Evolutionary conservation across 1,284 basidiomycete genomes (phyloP).

Genomic region (Naganishia liquefaciens): DNA sequence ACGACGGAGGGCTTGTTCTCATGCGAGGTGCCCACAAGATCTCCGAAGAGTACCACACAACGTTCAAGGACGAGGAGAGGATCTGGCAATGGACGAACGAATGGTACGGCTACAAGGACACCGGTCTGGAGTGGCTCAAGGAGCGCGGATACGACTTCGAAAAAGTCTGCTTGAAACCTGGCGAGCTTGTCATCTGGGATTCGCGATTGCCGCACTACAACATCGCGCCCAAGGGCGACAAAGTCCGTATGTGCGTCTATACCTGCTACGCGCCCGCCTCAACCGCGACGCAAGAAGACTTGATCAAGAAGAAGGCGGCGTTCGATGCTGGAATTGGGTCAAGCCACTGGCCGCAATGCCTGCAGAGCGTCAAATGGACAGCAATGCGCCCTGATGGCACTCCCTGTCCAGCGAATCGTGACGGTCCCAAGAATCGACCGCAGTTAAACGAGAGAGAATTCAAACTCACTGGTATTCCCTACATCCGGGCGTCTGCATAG

Average conservation of each 20-base stretch:
- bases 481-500: slow-evolving; percentile 1
- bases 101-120: slow-evolving; percentile 44
- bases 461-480: slow-evolving; percentile 27
- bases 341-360: slow-evolving; percentile 19
- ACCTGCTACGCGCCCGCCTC: slow-evolving; percentile 22
- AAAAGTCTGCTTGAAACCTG: slow-evolving; percentile 42
- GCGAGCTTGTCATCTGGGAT: slow-evolving; percentile 45
- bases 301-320: slow-evolving; percentile 23
- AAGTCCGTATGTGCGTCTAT: slow-evolving; percentile 10
- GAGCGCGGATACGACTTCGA: slow-evolving; percentile 43
- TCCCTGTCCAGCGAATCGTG: not conserved
- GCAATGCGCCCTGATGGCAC: slow-evolving; percentile 8
- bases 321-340: slow-evolving; percentile 18
- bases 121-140: slow-evolving; percentile 42
- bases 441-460: slow-evolving; percentile 22
- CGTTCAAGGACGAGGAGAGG: slow-evolving; percentile 8
- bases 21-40: slow-evolving; percentile 47
- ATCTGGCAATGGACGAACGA: slow-evolving; percentile 34
- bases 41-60: slow-evolving; percentile 41
- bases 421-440: slow-evolving; percentile 8
- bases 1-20: slow-evolving; percentile 55
- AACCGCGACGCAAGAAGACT: slow-evolving; percentile 17
- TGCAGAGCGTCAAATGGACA: slow-evolving; percentile 6
- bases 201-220: slow-evolving; percentile 28
- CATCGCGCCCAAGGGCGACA: slow-evolving; percentile 13